Percentiles rank a stretch among this genome's conserved stretches.
These are phyloP conservation scores for Elaeagnus macrophylla DNA, from an alignment of 306 rosid species.

Conservation along the genomic window DNA sequence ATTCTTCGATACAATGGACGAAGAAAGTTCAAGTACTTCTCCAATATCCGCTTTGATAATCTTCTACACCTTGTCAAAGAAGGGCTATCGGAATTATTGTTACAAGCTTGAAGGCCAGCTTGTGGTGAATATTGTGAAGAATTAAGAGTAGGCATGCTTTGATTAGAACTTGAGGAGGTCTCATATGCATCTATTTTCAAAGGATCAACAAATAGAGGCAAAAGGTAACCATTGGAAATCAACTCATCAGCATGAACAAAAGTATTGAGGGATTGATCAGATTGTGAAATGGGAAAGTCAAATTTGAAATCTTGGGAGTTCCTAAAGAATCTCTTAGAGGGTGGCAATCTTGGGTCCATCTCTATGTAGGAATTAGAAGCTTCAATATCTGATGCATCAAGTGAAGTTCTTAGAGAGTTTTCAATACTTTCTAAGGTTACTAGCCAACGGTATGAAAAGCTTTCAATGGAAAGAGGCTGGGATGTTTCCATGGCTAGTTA, in stretches of 20 bases:
- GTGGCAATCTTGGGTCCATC: conserved; percentile 93
- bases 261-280: conserved; percentile 26
- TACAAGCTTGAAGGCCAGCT: conserved; percentile 16
- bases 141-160: conserved; percentile 14
- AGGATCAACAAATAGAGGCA: conserved; percentile 72
- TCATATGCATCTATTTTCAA: conserved; percentile 46
- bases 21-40: conserved; percentile 66
- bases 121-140: conserved; percentile 31
- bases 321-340: conserved; percentile 72
- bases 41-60: conserved; percentile 54
- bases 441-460: conserved; percentile 92
- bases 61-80: conserved; percentile 62
- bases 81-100: conserved; percentile 31
- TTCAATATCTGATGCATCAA: conserved; percentile 67
- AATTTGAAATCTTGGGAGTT: conserved; percentile 79
- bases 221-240: conserved; percentile 76
- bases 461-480: conserved; percentile 80
- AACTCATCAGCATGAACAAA: conserved; percentile 91
- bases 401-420: conserved; percentile 46
- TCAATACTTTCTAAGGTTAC: conserved; percentile 70
- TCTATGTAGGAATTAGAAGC: conserved; percentile 62
- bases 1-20: conserved; percentile 65
- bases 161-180: conserved; percentile 27
- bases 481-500: conserved; percentile 64
- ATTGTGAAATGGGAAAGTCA: conserved; percentile 63